Conservation (phyloP, 345 rosid species). For the Moricandia arvensis region DNA sequence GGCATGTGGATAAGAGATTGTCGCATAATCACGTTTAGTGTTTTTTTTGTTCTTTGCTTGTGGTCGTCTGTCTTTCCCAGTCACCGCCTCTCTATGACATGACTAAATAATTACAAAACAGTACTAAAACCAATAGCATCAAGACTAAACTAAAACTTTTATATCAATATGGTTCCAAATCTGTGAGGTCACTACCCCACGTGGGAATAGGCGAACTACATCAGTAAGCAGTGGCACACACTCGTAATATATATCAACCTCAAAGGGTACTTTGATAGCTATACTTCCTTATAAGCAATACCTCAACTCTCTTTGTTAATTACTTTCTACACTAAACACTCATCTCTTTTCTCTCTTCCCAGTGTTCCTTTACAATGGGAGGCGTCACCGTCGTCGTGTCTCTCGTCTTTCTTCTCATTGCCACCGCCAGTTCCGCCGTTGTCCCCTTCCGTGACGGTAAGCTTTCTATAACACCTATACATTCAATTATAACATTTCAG, state of each 20-base stretch:
- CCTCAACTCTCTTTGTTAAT: slow-evolving; percentile 9
- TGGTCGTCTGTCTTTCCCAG: slow-evolving; percentile 2
- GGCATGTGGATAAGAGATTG: slow-evolving; percentile 20
- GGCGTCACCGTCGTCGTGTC: slow-evolving; percentile 26
- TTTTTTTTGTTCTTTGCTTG: not conserved
- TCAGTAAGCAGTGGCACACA: slow-evolving; percentile 22
- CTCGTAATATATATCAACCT: slow-evolving; percentile 18
- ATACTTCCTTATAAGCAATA: slow-evolving; percentile 24
- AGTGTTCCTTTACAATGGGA: slow-evolving; percentile 22
- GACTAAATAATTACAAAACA: not conserved
- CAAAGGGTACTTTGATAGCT: slow-evolving; percentile 5
- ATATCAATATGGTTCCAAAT: slow-evolving; percentile 16
- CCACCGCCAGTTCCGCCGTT: slow-evolving; percentile 24
- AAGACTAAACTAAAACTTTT: not conserved
- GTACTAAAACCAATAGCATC: not conserved
- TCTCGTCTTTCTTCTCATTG: slow-evolving; percentile 29
- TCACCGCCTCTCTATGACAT: slow-evolving; percentile 31
- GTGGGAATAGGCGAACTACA: slow-evolving; percentile 18
- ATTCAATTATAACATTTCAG: not conserved
- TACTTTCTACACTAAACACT: not conserved
- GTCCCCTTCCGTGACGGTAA: slow-evolving; percentile 35
- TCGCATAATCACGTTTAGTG: slow-evolving; percentile 2
- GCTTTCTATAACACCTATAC: not conserved
- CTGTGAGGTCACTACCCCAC: slow-evolving; percentile 35
- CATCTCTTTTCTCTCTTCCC: not conserved